Base-by-base conservation (phyloP, 2,329 filamentous ascomycete species). In the Monosporascus sp. region DNA sequence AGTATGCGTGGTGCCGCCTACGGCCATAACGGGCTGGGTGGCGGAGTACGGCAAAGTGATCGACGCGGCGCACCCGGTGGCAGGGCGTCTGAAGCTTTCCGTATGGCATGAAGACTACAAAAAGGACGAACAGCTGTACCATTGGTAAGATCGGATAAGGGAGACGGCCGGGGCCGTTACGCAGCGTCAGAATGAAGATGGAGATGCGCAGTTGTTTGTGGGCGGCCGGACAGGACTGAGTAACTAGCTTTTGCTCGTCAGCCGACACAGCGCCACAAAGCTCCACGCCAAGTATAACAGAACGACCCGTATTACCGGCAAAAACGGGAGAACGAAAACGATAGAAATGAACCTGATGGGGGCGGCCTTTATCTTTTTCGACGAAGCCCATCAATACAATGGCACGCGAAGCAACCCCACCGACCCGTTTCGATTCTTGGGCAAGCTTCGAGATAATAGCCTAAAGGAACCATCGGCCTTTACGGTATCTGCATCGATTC, bases 321-420 rank as follows among this genome's bases (percentile, higher is more conserved):
- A 49, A 19, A 1, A n/a, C 2, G 16, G n/a, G 27, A 41, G 19
- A 2, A 43, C 1, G 3, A 27, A 27, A 11, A 27, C 3, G 9
- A 27, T 27, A 2, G 27, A 27, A 9, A 27, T 27, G 3, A 11
- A 11, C 27, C 3, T 27, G 9, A 27, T 27, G 3, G 9, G 9
- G 27, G 27, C 27, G 2, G 27, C 27, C 27, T 27, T 27, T 27
- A 11, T 27, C 27, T 27, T 27, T 27, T 27, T 51, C 48, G 24
- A 52, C 35, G 20, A 53, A 48, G n/a, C 54, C 50, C 49, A 53
- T 31, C 8, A 52, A 47, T 53, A 53, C 6, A 50, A 53, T 22
- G 20, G 48, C n/a, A 40, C 8, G 14, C 48, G 48, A 20, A 43
- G 41, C 16, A 45, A 22, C 20, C 40, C 22, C 3, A 53, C 52